Evolutionary conservation across 441 rosid genomes (phyloP).

Genomic region (Hura crepitans): DNA sequence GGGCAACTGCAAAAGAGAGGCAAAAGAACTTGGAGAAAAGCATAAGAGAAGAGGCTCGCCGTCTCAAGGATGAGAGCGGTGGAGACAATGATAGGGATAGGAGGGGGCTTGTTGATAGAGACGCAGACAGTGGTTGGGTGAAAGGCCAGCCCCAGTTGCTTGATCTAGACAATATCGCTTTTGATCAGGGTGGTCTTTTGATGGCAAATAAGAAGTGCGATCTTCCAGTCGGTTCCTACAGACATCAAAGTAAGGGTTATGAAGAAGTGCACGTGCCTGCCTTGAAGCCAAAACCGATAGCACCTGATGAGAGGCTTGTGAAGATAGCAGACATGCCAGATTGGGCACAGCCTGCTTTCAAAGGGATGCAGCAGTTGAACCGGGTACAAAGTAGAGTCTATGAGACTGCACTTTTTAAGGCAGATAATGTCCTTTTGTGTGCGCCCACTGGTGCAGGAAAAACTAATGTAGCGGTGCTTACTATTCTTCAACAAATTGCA

Average conservation of each 20-base stretch:
- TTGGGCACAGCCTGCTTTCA: conserved; percentile 93
- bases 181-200: conserved; percentile 80
- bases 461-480: conserved; percentile 89
- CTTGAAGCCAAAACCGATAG: conserved; percentile 52
- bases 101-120: conserved; percentile 59
- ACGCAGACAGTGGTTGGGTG: conserved; percentile 69
- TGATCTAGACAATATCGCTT: conserved; percentile 73
- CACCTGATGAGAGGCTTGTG: conserved; percentile 62
- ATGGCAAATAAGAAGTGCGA: conserved; percentile 84
- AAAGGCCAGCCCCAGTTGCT: conserved; percentile 83
- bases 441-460: conserved; percentile 99
- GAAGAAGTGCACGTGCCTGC: conserved; percentile 91
- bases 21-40: conserved; percentile 86
- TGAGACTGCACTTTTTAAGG: conserved; percentile 66
- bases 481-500: conserved; percentile 85
- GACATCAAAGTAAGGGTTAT: conserved; percentile 60
- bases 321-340: conserved; percentile 79
- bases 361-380: conserved; percentile 85
- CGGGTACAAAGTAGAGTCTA: conserved; percentile 89
- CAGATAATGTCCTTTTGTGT: conserved; percentile 82
- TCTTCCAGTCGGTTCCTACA: conserved; percentile 67
- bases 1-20: conserved; percentile 93
- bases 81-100: conserved; percentile 63
- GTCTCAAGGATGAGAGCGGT: conserved; percentile 71
- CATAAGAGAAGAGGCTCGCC: conserved; percentile 88